Evolutionary conservation across 345 rosid genomes (phyloP), one percentile per base, ranked within the genome.

Genomic region (Firmiana major): DNA sequence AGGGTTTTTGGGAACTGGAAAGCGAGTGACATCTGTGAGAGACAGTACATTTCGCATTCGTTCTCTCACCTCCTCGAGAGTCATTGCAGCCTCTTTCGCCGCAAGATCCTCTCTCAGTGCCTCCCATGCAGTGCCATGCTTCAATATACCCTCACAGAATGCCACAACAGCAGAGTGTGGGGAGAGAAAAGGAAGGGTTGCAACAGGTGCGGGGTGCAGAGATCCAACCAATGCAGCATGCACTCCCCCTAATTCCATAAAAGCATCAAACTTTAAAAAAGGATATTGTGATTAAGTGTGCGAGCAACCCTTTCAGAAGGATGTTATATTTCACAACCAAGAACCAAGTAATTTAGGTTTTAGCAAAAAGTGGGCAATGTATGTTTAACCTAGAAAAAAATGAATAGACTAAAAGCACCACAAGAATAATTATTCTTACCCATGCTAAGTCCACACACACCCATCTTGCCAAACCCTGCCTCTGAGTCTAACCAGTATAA

Each of bases 181-280:
- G 67, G 99, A 96, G 48, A 96, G 89, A 85, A 96, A 96, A 75
- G 98, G 99, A 75, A 96, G 89, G 75, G 94, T 96, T 76, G 99
- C 98, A 81, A 96, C 79, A 11, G 99, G 95, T 79, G 95, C 89
- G 58, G 99, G 99, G 87, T 96, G 94, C 82, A 93, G 92, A 66
- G 99, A 92, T 86, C 99, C 99, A 70, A 92, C 95, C 99, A 96
- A 93, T 73, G 98, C 97, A 83, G 99, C 97, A 83, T 93, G 98
- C 12, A 96, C 99, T 86, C 99, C 98, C 31, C 99, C 99, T 88
- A 71, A 77, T 80, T 22, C 63, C 83, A 79, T 34, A 24, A 83
- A 68, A 81, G 73, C 57, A 83, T 62, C 57, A 76, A 86, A 28
- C 10, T 51, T 57, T 24, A 66, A 75, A 63, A 36, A 26, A 10